Evolutionary conservation across 768 basidiomycete genomes (phyloP), one percentile per base, ranked within the genome.

Genomic region (Termitomyces sp.): DNA sequence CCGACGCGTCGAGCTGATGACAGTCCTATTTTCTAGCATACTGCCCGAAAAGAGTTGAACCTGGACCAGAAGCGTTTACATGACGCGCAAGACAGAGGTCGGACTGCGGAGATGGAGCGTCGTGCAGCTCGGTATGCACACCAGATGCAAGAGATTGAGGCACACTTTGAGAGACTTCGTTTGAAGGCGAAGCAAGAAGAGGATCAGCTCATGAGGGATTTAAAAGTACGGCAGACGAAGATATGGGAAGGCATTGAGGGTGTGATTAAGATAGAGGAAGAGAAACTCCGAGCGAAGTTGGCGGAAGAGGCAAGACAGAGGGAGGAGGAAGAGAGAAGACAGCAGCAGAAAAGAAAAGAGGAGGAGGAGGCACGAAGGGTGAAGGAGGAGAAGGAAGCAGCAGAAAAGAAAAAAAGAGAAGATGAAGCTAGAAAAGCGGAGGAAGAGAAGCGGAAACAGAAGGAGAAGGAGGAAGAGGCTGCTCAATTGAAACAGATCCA

Each of bases 201-300:
- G 57, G 70, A 74, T 39, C 68, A 65, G 51, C 67, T 87, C 37
- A 71, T 73, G 47, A 71, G 72, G 5, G 69, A 64, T 9, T 85
- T 82, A 81, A 78, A 77, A 42, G 78, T 77, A 58, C 81, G 85
- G 47, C 83, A 86, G 45, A 78, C 75, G 61, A 65, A 66, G 52
- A 72, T 84, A 39, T 85, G 83, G 74, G 76, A 82, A 30, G 76
- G 84, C 4, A 81, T 89, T 54, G 87, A 91, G 69, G 67, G 61
- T 2, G 83, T 78, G 7, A 91, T 91, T 61, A 80, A 80, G 64
- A 33, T 71, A 3, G 87, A 90, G 66, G 85, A 89, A 61, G 85
- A 84, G 31, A 86, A 83, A 59, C 69, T 80, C 22, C 77, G 76
- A 9, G 75, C 69, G 60, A 75, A 68, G 57, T 64, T 84, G 41